Base-by-base conservation (phyloP, 306 rosid species). In the Rosa persica region DNA sequence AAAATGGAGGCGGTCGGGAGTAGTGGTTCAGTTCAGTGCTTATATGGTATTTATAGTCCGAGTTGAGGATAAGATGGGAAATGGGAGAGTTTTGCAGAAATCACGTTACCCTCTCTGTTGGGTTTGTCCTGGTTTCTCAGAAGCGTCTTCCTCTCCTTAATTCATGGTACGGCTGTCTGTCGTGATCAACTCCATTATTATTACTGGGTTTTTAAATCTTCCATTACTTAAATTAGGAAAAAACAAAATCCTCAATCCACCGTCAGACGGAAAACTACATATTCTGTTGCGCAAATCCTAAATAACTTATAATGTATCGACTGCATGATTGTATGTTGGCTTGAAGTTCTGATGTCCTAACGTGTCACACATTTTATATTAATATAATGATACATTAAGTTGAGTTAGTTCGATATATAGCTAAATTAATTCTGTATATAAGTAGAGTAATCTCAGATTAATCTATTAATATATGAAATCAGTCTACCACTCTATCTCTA, bases 131-230 rank as follows among this genome's bases (percentile, higher is more conserved):
- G 55, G 38, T 74, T 72, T 49, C 76, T 82, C n/a, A 60, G 36
- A 58, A 76, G 84, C 89, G 80, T 11, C 78, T 73, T 83, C 83
- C 78, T 71, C 93, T 91, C 91, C 98, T 73, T 75, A 71, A 91
- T 85, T 88, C 78, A 81, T 87, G 94, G 47, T 51, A 64, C 8
- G 25, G 2, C 46, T 34, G 25, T 38, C 46, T 34, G 25, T 38
- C 70, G 25, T 36, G 7, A 15, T 38, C 46, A 19, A 38, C 70
- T 38, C 46, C 36, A 22, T 57, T 57, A 57, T 23, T 62, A 30
- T 36, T 65, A 36, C 43, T 34, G 36, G 39, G 40, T 27, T 15
- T 65, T 64, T 16, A 43, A 6, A 30, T 0, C 27, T 61, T 12
- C 11, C 68, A 22, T 4, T n/a, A 62, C 40, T 30, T 10, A 3